phyloP scores from a whole-genome alignment of 257 asterid species.

The Solanum neorickii region DNA sequence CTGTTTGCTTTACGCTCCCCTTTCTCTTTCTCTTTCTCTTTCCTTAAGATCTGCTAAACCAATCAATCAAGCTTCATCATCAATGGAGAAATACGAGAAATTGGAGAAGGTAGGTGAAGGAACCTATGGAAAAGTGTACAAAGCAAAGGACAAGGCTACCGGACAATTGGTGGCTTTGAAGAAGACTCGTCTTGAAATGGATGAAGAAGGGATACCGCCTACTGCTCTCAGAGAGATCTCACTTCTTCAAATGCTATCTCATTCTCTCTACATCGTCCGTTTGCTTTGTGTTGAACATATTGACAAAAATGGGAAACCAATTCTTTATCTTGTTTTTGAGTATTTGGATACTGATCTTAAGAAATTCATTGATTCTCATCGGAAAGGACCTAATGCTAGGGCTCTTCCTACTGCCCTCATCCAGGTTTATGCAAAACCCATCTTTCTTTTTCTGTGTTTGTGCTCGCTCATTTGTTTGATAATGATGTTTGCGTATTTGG shows the following conservation, averaged over 20 bases:
- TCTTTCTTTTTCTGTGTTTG: background rate
- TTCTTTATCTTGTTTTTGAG: constrained; percentile 85
- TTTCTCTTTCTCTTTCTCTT: background rate
- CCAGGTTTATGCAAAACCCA: constrained; percentile 2
- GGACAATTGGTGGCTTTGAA: constrained; percentile 90
- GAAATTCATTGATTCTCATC: constrained; percentile 74
- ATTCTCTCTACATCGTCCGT: constrained; percentile 78
- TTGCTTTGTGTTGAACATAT: constrained; percentile 82
- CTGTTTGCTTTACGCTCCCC: background rate
- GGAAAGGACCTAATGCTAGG: constrained; percentile 71
- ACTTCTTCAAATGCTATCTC: constrained; percentile 95
- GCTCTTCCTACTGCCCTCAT: constrained; percentile 50
- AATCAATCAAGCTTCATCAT: background rate
- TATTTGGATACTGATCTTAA: constrained; percentile 88
- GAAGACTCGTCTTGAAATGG: constrained; percentile 96
- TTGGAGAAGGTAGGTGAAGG: constrained; percentile 97
- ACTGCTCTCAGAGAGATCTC: constrained; percentile 91
- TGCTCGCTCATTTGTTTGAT: background rate
- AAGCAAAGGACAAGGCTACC: constrained; percentile 79
- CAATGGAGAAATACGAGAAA: constrained; percentile 72
- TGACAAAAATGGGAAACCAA: constrained; percentile 79
- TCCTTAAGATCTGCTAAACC: background rate
- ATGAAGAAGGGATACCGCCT: constrained; percentile 93
- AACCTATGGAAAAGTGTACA: constrained; percentile 94
- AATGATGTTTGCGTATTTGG: background rate